A percentile compares a stretch with the other conserved stretches of the same genome.
Conservation (phyloP, 352 stramenopile species). For the Phytopythium boreale region DNA sequence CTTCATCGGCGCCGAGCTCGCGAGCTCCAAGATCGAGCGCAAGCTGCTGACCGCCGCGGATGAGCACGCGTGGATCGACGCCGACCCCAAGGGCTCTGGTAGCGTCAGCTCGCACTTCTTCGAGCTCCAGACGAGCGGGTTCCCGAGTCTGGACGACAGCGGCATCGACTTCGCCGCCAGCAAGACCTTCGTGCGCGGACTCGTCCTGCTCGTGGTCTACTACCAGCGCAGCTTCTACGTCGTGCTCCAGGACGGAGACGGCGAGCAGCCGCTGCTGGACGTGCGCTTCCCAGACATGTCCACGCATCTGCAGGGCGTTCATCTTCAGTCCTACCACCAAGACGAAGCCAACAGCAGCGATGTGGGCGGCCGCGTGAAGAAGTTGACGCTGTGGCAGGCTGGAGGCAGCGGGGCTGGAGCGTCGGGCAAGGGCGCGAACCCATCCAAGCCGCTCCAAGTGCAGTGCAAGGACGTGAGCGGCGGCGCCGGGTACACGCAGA, state of each 20-base stretch:
- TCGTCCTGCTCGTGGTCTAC: constrained; percentile 83
- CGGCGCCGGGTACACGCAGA: constrained; percentile 73
- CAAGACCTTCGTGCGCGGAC: constrained; percentile 84
- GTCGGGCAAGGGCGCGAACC: constrained; percentile 51
- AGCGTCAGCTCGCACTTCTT: constrained; percentile 85
- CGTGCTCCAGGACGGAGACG: constrained; percentile 85
- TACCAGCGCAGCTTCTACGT: constrained; percentile 90
- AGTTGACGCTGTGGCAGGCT: constrained; percentile 91
- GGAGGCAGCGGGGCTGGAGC: constrained; percentile 20
- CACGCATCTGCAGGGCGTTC: constrained; percentile 84
- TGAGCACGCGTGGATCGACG: constrained; percentile 91
- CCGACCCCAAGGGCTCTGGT: constrained; percentile 36
- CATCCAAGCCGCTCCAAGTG: constrained; percentile 75
- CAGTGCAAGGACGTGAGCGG: constrained; percentile 84
- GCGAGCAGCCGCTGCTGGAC: constrained; percentile 92
- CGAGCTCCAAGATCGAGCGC: constrained; percentile 72
- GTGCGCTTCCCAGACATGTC: constrained; percentile 93
- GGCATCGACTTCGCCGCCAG: constrained; percentile 77
- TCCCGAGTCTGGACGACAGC: constrained; percentile 75
- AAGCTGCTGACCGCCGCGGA: constrained; percentile 84
- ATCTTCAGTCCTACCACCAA: constrained; percentile 79
- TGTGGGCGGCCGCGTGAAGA: constrained; percentile 62
- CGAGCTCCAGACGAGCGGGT: constrained; percentile 89
- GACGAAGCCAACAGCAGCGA: constrained; percentile 62
- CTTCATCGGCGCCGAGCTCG: constrained; percentile 81